phyloP scores from a whole-genome alignment of 73 alveolate genomes.

The Tetrahymena malaccensis region DNA sequence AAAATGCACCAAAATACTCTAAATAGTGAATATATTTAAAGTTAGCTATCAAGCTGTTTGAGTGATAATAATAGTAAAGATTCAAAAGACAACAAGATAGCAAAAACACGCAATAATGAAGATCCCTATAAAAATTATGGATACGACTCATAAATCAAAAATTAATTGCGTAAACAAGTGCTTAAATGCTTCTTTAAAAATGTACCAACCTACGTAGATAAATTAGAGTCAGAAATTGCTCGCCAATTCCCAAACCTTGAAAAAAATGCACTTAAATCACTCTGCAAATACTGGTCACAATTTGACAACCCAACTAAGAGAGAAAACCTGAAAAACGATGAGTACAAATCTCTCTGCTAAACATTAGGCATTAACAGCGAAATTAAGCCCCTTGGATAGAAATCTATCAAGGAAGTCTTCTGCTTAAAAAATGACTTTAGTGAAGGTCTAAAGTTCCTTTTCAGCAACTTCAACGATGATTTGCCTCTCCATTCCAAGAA shows the following conservation, averaged over 20 bases:
- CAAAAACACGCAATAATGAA: not conserved
- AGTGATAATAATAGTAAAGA: not conserved
- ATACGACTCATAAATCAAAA: not conserved
- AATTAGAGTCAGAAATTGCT: not conserved
- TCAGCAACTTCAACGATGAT: not conserved
- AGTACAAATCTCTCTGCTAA: not conserved
- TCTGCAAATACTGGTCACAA: not conserved
- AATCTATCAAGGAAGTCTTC: not conserved
- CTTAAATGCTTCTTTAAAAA: not conserved
- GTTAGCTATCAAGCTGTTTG: not conserved
- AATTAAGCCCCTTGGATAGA: not conserved
- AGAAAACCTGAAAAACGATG: not conserved
- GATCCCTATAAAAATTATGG: not conserved
- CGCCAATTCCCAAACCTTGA: not conserved
- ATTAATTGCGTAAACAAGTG: not conserved
- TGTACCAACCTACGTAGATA: not conserved
- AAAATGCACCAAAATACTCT: not conserved
- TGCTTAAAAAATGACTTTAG: not conserved
- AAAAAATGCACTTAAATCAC: not conserved
- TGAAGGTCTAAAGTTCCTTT: not conserved
- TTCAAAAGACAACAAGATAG: not conserved
- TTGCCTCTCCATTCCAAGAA: not conserved
- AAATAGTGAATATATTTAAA: not conserved
- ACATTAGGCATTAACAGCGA: not conserved
- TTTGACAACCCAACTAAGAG: not conserved